A percentile compares a stretch with the other conserved stretches of the same genome.
These are phyloP conservation scores for Saccharomyces paradoxus DNA, from an alignment of 805 yeast species.

Conservation along the genomic window DNA sequence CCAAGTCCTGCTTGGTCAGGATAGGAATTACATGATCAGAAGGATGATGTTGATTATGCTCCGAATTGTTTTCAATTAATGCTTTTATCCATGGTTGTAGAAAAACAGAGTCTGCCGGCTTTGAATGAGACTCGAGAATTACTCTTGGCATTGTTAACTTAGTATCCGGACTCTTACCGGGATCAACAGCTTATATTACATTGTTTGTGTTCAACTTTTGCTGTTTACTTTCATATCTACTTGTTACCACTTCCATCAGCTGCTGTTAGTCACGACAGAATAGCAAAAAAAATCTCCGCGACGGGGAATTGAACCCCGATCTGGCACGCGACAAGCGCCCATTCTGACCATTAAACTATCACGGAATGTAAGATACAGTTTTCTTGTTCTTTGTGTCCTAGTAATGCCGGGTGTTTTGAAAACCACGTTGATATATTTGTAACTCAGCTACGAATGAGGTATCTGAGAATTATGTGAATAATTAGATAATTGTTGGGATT, in stretches of 20 bases:
- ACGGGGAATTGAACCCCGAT: neutral
- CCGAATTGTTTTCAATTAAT: constrained; percentile 1
- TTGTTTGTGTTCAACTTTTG: neutral
- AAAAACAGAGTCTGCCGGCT: constrained; percentile 16
- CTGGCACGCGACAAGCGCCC: constrained; percentile 1
- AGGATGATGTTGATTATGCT: neutral
- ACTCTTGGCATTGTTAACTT: constrained; percentile 15
- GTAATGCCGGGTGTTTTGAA: too few relatives aligned
- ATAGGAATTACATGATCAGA: constrained; percentile 8
- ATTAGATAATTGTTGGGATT: too few relatives aligned
- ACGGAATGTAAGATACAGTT: too few relatives aligned
- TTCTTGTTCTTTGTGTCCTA: too few relatives aligned
- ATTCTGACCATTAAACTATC: neutral
- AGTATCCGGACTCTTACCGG: neutral
- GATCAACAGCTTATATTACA: neutral
- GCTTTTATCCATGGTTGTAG: constrained; percentile 20
- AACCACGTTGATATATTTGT: too few relatives aligned
- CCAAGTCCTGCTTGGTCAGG: constrained; percentile 7
- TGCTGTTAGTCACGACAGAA: too few relatives aligned
- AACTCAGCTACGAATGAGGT: too few relatives aligned
- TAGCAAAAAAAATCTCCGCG: neutral
- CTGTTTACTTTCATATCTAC: neutral
- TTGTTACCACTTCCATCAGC: too few relatives aligned
- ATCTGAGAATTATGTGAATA: too few relatives aligned
- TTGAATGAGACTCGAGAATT: constrained; percentile 9